Evolutionary conservation across 805 yeast genomes (phyloP), one percentile per base, ranked within the genome.

Genomic region (Candida sanyiensis): DNA sequence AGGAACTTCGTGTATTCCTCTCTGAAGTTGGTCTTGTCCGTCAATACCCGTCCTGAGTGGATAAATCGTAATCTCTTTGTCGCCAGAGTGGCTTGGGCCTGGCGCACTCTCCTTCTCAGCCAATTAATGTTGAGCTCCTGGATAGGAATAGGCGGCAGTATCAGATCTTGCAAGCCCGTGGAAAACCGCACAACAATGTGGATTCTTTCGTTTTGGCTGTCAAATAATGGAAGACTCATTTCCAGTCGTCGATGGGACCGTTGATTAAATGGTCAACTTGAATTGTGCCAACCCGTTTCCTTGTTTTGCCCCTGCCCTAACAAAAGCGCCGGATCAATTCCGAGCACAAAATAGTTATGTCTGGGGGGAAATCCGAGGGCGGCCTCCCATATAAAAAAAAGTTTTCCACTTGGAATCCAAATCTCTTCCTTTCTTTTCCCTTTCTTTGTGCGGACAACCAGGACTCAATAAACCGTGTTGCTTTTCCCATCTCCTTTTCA

Each of bases 401-500:
- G 33, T 19, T 37, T 43, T 40, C 37, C 22, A 22, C 11, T 4
- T 24, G 18, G n/a, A n/a, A n/a, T 19, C 22, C n/a, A 2, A 24
- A n/a, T 17, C 29, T 32, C 27, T 45, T 31, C 33, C 24, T 15
- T 9, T 18, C n/a, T n/a, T 46, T 44, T 33, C 39, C 23, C 12
- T 40, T 51, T 53, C 46, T 46, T 35, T 48, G 84, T 80, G 84
- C 81, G 84, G 81, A 75, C 72, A 75, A 73, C 84, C 80, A 73
- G 75, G 78, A 75, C 79, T 72, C 55, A 69, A 62, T 62, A 29
- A 30, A 63, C 80, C 85, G 85, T 78, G 85, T 78, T 78, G 83
- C 82, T 74, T 75, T 62, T 53, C 52, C 40, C 39, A 43, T 46
- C 44, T 43, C 32, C 38, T 40, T 35, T 33, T 24, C 20, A 47